Percentiles rank a stretch among this genome's conserved stretches.
These are phyloP conservation scores for Salix viminalis DNA, from an alignment of 345 rosid species.

Conservation along the genomic window DNA sequence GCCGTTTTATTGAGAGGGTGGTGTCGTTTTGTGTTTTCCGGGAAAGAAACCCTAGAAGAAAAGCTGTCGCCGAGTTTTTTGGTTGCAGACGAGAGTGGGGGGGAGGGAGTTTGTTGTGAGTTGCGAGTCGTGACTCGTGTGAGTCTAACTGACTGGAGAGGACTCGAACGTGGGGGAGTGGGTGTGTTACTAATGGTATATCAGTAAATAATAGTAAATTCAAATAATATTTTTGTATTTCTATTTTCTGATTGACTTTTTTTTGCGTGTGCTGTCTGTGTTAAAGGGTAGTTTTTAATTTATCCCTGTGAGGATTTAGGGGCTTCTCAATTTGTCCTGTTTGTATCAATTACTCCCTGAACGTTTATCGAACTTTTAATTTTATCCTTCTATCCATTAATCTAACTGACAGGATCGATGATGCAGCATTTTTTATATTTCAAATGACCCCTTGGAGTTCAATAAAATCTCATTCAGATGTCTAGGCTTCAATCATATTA, in stretches of 20 bases:
- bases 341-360: too few relatives aligned
- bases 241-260: background rate
- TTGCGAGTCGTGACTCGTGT: slow-evolving; percentile 13
- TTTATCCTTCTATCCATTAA: too few relatives aligned
- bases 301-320: too few relatives aligned
- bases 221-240: background rate
- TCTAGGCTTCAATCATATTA: too few relatives aligned
- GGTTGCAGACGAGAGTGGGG: background rate
- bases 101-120: background rate
- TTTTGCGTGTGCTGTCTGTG: background rate
- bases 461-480: too few relatives aligned
- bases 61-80: background rate
- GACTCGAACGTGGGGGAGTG: background rate
- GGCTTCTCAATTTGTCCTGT: too few relatives aligned
- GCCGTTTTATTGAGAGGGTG: background rate
- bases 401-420: too few relatives aligned
- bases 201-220: background rate
- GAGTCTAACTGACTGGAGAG: slow-evolving; percentile 20
- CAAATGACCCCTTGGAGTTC: too few relatives aligned
- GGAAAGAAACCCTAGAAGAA: slow-evolving; percentile 1
- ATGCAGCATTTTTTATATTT: too few relatives aligned
- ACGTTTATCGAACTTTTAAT: too few relatives aligned
- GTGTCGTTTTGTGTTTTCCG: background rate
- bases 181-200: background rate
- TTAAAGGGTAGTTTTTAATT: background rate